Percentiles rank a stretch among this genome's conserved stretches.
Evolutionary conservation across 306 rosid species (phyloP).

Genomic region (Lotus japonicus): DNA sequence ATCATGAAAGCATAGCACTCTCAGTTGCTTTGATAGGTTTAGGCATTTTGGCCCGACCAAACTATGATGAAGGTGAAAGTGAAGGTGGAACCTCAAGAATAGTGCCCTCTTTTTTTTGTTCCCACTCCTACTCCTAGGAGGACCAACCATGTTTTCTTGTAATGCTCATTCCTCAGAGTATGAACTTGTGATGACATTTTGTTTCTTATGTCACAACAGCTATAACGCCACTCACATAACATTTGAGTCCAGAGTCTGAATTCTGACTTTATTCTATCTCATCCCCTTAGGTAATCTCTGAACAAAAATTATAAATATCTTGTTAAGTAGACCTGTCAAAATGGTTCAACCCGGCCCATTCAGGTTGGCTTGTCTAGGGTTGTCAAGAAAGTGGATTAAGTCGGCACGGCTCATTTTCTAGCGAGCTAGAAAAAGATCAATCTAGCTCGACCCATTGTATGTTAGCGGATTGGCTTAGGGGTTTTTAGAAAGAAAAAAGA

Average conservation of each 20-base stretch:
- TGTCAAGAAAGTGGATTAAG: too few species aligned
- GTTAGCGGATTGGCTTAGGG: too few species aligned
- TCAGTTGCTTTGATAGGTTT: constrained; percentile 39
- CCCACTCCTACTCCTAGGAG: constrained; percentile 19
- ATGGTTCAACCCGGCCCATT: too few species aligned
- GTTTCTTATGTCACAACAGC: constrained; percentile 23
- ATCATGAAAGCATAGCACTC: constrained; percentile 75
- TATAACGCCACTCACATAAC: constrained; percentile 11
- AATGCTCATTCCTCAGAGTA: constrained; percentile 15
- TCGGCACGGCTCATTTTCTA: too few species aligned
- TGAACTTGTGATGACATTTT: constrained; percentile 20
- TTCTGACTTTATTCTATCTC: background rate
- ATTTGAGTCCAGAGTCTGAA: background rate
- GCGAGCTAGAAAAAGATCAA: too few species aligned
- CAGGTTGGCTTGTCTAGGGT: too few species aligned
- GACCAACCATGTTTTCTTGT: constrained; percentile 25
- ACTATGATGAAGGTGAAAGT: constrained; percentile 36
- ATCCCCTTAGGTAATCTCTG: background rate
- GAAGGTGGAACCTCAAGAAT: constrained; percentile 18
- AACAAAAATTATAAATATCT: background rate
- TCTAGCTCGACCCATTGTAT: too few species aligned
- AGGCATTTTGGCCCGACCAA: constrained; percentile 48
- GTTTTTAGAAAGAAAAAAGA: too few species aligned
- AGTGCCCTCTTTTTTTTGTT: constrained; percentile 26
- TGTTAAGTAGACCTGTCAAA: too few species aligned